Percentiles rank a stretch among this genome's conserved stretches.
Conservation (phyloP, 331 rosid genomes). For the Saraca asoca region DNA sequence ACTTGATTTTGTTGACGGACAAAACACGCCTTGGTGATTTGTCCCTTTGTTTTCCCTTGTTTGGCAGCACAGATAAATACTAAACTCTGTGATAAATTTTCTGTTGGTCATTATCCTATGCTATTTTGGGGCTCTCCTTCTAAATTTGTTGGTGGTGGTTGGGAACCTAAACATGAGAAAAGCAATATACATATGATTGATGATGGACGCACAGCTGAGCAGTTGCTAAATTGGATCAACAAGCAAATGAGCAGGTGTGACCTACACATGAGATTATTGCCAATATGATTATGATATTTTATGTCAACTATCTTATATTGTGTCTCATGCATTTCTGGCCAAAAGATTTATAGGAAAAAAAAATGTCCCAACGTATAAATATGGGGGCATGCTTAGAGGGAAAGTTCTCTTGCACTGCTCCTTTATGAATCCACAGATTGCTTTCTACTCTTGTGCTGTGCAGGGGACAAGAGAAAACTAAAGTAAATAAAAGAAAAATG, state of each 20-base stretch:
- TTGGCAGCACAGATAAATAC: conserved; percentile 95
- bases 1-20: not conserved
- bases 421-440: not conserved
- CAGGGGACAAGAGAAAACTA: not conserved
- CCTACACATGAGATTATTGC: conserved; percentile 33
- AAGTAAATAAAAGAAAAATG: not conserved
- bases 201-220: conserved; percentile 77
- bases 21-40: conserved; percentile 43
- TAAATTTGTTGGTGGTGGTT: conserved; percentile 71
- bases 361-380: not conserved
- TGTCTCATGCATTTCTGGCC: not conserved
- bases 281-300: conserved; percentile 22
- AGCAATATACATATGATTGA: conserved; percentile 61
- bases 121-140: conserved; percentile 92
- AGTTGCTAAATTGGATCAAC: conserved; percentile 85
- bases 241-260: conserved; percentile 80
- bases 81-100: conserved; percentile 89
- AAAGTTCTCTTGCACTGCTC: not conserved
- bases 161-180: conserved; percentile 74
- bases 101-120: conserved; percentile 91
- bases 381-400: not conserved
- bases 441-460: not conserved
- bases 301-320: conserved; percentile 7
- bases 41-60: conserved; percentile 52
- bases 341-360: not conserved